Conservation (phyloP, 192 early-diverging fungal genomes). For the Coemansia reversa region DNA sequence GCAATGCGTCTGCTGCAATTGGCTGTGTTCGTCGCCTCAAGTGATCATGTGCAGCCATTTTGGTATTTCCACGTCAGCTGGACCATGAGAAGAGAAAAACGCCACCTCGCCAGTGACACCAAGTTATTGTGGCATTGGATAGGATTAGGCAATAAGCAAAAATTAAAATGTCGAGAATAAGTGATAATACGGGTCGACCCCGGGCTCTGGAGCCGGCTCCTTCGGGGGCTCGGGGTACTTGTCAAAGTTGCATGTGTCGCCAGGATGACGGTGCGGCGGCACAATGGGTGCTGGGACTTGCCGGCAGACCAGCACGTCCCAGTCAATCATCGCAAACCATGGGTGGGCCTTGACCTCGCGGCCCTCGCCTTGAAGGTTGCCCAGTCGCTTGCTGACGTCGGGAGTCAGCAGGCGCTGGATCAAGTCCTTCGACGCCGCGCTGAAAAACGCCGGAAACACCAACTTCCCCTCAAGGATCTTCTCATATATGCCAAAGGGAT, state of each 20-base stretch:
- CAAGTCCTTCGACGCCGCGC: constrained; percentile 80
- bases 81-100: background rate
- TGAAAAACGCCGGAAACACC: constrained; percentile 86
- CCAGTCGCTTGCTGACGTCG: constrained; percentile 89
- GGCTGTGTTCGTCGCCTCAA: background rate
- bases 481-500: constrained; percentile 97
- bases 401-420: constrained; percentile 88
- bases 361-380: constrained; percentile 89
- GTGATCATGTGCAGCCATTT: background rate
- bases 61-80: background rate
- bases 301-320: constrained; percentile 79
- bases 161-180: constrained; percentile 75
- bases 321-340: constrained; percentile 94
- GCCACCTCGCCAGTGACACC: background rate
- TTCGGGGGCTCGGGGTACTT: constrained; percentile 85
- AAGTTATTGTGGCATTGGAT: background rate
- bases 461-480: constrained; percentile 93
- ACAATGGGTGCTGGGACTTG: constrained; percentile 85
- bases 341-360: constrained; percentile 91
- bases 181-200: constrained; percentile 75
- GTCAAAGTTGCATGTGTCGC: constrained; percentile 98
- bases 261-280: constrained; percentile 81
- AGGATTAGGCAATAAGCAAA: background rate
- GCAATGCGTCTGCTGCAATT: background rate
- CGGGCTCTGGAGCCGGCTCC: constrained; percentile 57